A percentile compares a stretch with the other conserved stretches of the same genome.
Conservation (phyloP, 1,139 yeast species). For the Starmera stellimalicola region DNA sequence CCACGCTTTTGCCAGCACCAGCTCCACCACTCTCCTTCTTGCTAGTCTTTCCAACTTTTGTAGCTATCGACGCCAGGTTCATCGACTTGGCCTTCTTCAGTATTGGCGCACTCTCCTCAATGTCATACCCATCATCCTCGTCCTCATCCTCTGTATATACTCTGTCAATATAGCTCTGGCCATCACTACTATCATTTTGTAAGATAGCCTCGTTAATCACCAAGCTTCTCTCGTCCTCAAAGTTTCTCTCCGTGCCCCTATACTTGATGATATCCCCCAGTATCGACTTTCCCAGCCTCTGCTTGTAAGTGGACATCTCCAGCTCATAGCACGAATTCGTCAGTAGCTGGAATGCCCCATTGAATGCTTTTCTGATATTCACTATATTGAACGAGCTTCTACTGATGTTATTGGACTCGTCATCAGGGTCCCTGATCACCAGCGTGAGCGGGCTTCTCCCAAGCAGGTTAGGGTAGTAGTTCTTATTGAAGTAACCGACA, state of each 20-base stretch:
- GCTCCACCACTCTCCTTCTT: neutral
- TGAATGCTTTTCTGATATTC: slow-evolving; percentile 78
- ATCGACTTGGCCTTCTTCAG: neutral
- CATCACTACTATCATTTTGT: slow-evolving; percentile 5
- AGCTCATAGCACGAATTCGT: slow-evolving; percentile 61
- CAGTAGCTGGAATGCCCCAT: slow-evolving; percentile 81
- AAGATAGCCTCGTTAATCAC: slow-evolving; percentile 53
- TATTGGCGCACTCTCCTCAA: slow-evolving; percentile 5
- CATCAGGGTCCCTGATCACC: slow-evolving; percentile 89
- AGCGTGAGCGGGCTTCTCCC: slow-evolving; percentile 55
- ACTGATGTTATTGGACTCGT: slow-evolving; percentile 70
- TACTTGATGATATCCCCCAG: slow-evolving; percentile 74
- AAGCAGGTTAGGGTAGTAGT: slow-evolving; percentile 42
- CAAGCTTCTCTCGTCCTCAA: slow-evolving; percentile 62
- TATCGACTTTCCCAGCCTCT: slow-evolving; percentile 64
- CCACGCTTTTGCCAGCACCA: slow-evolving; percentile 14
- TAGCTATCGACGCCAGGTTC: neutral
- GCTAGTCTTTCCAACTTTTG: neutral
- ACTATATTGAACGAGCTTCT: slow-evolving; percentile 78
- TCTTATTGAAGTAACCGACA: slow-evolving; percentile 51
- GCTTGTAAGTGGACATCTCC: slow-evolving; percentile 49
- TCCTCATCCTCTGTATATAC: slow-evolving; percentile 7
- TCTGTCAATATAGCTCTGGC: slow-evolving; percentile 5
- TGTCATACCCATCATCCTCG: slow-evolving; percentile 13
- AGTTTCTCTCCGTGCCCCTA: slow-evolving; percentile 69